Percentiles rank a stretch among this genome's conserved stretches.
Evolutionary conservation across 208 protist species (phyloP).

Genomic region (Trypanosoma conorhini): DNA sequence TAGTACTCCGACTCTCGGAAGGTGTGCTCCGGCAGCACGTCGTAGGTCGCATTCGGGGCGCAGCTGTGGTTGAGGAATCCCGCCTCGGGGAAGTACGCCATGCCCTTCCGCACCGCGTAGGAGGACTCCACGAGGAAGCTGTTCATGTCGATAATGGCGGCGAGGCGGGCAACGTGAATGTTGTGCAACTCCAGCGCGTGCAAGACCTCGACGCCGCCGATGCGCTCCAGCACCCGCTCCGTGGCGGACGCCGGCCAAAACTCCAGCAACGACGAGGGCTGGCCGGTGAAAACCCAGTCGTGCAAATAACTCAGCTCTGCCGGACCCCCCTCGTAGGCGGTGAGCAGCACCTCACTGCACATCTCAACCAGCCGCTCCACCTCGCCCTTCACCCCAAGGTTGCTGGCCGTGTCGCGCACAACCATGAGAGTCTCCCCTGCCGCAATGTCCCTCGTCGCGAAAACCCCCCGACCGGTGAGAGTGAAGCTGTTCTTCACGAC

Average conservation of each 20-base stretch:
- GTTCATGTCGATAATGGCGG: slow-evolving; percentile 85
- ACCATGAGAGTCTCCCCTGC: slow-evolving; percentile 86
- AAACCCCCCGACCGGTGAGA: slow-evolving; percentile 81
- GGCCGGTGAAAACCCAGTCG: slow-evolving; percentile 81
- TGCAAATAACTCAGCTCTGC: slow-evolving; percentile 51
- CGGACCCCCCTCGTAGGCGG: slow-evolving; percentile 7
- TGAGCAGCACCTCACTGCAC: slow-evolving; percentile 42
- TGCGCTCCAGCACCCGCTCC: slow-evolving; percentile 57
- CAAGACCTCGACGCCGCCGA: slow-evolving; percentile 67
- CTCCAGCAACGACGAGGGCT: slow-evolving; percentile 82
- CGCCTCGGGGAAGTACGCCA: slow-evolving; percentile 90
- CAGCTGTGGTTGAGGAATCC: slow-evolving; percentile 92
- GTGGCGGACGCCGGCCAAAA: slow-evolving; percentile 70
- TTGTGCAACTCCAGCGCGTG: slow-evolving; percentile 74
- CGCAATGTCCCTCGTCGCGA: slow-evolving; percentile 66
- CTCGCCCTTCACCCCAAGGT: slow-evolving; percentile 79
- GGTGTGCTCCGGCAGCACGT: slow-evolving; percentile 78
- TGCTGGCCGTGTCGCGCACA: slow-evolving; percentile 75
- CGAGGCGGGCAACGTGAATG: slow-evolving; percentile 81
- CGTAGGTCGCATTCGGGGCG: slow-evolving; percentile 78
- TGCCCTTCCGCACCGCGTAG: slow-evolving; percentile 81
- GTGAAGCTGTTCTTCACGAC: slow-evolving; percentile 79
- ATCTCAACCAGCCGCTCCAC: slow-evolving; percentile 79
- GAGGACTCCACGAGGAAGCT: slow-evolving; percentile 86
- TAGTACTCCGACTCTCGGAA: slow-evolving; percentile 84